Conservation (phyloP, 768 basidiomycete species). For the Leccinum broughii region DNA sequence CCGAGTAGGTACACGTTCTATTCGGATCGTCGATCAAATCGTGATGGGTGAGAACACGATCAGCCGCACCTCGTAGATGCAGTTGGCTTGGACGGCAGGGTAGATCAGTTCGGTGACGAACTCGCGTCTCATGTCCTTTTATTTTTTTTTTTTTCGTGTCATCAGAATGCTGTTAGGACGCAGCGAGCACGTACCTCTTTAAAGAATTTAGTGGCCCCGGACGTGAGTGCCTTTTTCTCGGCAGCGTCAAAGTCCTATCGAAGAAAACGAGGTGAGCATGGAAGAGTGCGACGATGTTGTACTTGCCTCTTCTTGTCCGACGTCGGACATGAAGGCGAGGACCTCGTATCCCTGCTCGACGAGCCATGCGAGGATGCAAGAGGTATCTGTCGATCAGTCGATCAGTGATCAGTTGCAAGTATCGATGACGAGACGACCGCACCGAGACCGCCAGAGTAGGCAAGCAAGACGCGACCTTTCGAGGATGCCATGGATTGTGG, state of each 20-base stretch:
- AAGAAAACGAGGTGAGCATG: constrained; percentile 1
- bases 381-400: constrained; percentile 64
- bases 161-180: background rate
- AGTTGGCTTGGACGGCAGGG: constrained; percentile 97
- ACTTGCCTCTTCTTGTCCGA: constrained; percentile 84
- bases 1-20: constrained; percentile 96
- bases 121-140: constrained; percentile 77
- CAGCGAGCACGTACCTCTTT: constrained; percentile 54
- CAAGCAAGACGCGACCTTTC: constrained; percentile 88
- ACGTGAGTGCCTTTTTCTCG: constrained; percentile 80
- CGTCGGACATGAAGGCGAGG: constrained; percentile 95
- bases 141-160: too few species aligned
- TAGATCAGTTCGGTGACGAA: constrained; percentile 90
- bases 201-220: constrained; percentile 97
- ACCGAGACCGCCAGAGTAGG: constrained; percentile 99
- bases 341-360: constrained; percentile 99
- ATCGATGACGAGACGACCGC: constrained; percentile 31
- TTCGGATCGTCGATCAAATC: background rate
- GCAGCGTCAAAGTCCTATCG: constrained; percentile 90
- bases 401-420: background rate
- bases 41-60: background rate
- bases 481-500: constrained; percentile 21
- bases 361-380: constrained; percentile 98
- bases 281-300: background rate
- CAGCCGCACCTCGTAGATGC: constrained; percentile 86